phyloP scores from a whole-genome alignment of 768 basidiomycete genomes.

The Pisolithus microcarpus region DNA sequence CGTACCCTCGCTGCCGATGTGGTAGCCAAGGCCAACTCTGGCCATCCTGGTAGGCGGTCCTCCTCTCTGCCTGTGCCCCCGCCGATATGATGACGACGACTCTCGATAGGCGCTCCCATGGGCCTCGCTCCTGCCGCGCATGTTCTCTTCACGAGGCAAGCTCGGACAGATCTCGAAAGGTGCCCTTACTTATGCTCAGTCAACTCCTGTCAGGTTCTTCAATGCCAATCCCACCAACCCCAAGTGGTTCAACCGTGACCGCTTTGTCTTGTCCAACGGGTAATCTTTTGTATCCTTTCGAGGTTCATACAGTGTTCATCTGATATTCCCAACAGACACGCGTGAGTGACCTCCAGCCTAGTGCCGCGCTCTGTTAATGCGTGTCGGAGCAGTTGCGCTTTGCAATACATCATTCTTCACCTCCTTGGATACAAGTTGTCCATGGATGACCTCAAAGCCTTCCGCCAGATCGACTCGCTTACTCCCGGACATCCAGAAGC shows the following conservation, averaged over 20 bases:
- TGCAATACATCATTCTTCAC: constrained; percentile 90
- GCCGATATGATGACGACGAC: constrained; percentile 4
- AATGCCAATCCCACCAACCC: constrained; percentile 84
- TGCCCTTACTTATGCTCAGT: neutral
- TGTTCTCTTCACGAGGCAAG: constrained; percentile 69
- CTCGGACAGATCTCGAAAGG: neutral
- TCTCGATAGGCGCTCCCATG: constrained; percentile 74
- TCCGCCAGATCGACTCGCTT: constrained; percentile 85
- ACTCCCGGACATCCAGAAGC: constrained; percentile 93
- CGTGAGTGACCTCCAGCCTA: constrained; percentile 39
- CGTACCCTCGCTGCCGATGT: constrained; percentile 70
- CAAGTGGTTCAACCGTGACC: constrained; percentile 94
- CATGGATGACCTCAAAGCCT: constrained; percentile 86
- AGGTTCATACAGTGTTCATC: constrained; percentile 2
- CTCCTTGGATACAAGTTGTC: constrained; percentile 88
- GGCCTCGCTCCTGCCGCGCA: constrained; percentile 85
- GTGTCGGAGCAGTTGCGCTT: constrained; percentile 61
- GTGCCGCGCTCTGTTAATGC: neutral
- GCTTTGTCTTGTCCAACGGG: constrained; percentile 96
- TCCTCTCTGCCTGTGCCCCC: neutral
- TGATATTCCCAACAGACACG: constrained; percentile 45
- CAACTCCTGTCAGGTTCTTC: constrained; percentile 51
- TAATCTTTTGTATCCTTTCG: constrained; percentile 32
- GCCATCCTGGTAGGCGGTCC: constrained; percentile 66
- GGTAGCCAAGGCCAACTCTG: constrained; percentile 86